phyloP scores from a whole-genome alignment of 331 rosid genomes.

The Saraca asoca region DNA sequence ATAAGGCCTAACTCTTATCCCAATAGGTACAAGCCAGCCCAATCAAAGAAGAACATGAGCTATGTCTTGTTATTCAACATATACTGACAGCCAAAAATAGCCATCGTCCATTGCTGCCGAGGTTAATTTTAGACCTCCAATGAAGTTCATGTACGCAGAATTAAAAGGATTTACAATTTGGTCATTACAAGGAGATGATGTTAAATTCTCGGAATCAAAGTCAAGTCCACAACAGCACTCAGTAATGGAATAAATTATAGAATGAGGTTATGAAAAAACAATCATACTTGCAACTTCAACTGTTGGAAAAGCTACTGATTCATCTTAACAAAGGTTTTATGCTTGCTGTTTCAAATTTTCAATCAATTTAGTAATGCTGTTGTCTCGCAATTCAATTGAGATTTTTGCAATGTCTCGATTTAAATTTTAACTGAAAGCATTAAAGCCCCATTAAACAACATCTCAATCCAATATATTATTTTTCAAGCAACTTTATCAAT shows the following conservation, averaged over 20 bases:
- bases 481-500: not conserved
- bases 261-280: not conserved
- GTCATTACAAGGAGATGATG: not conserved
- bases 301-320: not conserved
- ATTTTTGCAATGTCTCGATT: constrained; percentile 1
- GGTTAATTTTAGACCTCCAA: not conserved
- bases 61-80: not conserved
- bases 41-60: not conserved
- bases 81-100: not conserved
- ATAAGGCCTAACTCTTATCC: not conserved
- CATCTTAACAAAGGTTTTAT: not conserved
- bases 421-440: not conserved
- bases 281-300: no score
- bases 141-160: not conserved
- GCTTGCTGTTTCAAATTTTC: not conserved
- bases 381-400: not conserved
- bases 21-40: not conserved
- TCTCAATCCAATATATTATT: not conserved
- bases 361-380: not conserved
- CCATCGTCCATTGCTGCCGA: not conserved
- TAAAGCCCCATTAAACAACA: not conserved
- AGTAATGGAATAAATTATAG: not conserved
- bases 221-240: not conserved
- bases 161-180: no score
- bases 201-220: not conserved